Conservation (phyloP, 2,329 filamentous ascomycete species). For the Penicillium capsulatum region DNA sequence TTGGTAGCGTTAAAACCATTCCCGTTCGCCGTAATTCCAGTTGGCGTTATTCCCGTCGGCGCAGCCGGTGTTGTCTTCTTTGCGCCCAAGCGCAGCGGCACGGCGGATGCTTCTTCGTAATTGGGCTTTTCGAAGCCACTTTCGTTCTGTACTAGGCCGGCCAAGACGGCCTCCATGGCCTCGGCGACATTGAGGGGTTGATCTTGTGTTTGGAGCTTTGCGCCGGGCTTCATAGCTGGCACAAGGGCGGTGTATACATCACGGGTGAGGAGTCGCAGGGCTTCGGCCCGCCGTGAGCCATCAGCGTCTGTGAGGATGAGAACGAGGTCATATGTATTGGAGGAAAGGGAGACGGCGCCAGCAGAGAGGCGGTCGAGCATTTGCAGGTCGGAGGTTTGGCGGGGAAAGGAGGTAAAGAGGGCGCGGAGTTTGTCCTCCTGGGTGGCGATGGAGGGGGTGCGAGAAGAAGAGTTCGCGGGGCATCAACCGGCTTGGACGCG, state of each 20-base stretch:
- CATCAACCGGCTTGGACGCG: slow-evolving; percentile 26
- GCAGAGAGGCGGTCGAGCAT: slow-evolving; percentile 93
- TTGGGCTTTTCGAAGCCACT: slow-evolving; percentile 69
- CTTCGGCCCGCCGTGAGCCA: slow-evolving; percentile 59
- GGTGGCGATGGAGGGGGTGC: slow-evolving; percentile 86
- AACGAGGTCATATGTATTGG: slow-evolving; percentile 75
- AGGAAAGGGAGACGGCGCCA: slow-evolving; percentile 72
- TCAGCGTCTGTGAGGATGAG: slow-evolving; percentile 78
- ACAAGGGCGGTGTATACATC: slow-evolving; percentile 66
- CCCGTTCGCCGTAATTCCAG: slow-evolving; percentile 33
- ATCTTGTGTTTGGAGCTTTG: slow-evolving; percentile 59
- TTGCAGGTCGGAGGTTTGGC: slow-evolving; percentile 77
- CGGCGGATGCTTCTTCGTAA: slow-evolving; percentile 53
- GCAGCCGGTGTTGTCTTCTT: slow-evolving; percentile 50
- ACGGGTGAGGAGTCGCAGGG: slow-evolving; percentile 60
- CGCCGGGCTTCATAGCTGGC: slow-evolving; percentile 66
- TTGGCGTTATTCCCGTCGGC: slow-evolving; percentile 27
- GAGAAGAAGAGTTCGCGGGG: slow-evolving; percentile 68
- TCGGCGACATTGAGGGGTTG: slow-evolving; percentile 49
- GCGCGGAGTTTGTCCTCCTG: slow-evolving; percentile 72
- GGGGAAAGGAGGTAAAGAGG: slow-evolving; percentile 69
- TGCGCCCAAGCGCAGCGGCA: slow-evolving; percentile 61
- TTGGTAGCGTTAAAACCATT: slow-evolving; percentile 32
- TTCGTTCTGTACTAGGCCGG: slow-evolving; percentile 20
- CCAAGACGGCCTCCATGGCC: slow-evolving; percentile 25